These are phyloP conservation scores for Thraustochytrium striatum DNA, from an alignment of 352 stramenopile genomes.

Conservation along the genomic window DNA sequence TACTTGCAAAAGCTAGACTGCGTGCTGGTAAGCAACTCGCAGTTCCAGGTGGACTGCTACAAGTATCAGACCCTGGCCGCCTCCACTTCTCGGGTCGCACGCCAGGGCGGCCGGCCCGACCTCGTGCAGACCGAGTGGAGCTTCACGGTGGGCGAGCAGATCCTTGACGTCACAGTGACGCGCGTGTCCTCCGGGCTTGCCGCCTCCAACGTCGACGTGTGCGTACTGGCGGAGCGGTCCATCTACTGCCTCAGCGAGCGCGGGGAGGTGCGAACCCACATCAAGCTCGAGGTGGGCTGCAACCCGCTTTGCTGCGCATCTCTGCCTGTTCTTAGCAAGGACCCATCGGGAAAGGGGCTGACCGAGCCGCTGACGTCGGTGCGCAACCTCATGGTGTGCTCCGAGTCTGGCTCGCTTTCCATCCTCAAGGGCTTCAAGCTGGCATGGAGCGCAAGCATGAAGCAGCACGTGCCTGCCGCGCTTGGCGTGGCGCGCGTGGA, in stretches of 20 bases:
- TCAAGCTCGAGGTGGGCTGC: conserved; percentile 40
- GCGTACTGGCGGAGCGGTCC: conserved; percentile 72
- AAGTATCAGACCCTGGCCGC: conserved; percentile 66
- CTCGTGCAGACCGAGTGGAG: conserved; percentile 48
- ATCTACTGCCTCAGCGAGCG: conserved; percentile 71
- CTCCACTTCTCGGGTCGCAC: not conserved
- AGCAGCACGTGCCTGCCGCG: conserved; percentile 62
- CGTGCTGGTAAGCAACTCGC: conserved; percentile 70
- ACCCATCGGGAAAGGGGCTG: not conserved
- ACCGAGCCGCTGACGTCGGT: not conserved
- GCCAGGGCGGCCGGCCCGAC: not conserved
- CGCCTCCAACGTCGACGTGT: conserved; percentile 60
- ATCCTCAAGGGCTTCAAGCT: conserved; percentile 72
- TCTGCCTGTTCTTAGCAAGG: not conserved
- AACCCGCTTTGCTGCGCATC: conserved; percentile 17
- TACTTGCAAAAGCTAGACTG: conserved; percentile 73
- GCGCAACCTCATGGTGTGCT: conserved; percentile 72
- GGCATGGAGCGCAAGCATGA: conserved; percentile 68
- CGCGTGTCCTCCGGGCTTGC: conserved; percentile 4
- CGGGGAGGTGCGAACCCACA: conserved; percentile 68
- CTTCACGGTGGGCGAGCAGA: conserved; percentile 50
- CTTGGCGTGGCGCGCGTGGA: conserved; percentile 67
- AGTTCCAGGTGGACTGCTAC: conserved; percentile 78
- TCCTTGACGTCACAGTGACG: not conserved
- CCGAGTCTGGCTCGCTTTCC: conserved; percentile 67